phyloP scores from a whole-genome alignment of 1,284 basidiomycete species.

The Stygiomarasmius scandens region DNA sequence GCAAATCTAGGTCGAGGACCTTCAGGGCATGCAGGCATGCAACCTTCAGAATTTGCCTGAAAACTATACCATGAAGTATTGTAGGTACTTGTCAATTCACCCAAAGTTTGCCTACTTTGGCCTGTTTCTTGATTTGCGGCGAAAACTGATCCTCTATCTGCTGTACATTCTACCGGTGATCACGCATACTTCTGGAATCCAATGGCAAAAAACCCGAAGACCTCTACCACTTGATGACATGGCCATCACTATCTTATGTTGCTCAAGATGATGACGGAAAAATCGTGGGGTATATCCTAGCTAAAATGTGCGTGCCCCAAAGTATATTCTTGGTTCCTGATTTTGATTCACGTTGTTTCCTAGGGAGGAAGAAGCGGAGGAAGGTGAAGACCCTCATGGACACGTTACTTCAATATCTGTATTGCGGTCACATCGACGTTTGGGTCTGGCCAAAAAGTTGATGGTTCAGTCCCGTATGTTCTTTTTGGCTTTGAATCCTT shows the following conservation, averaged over 20 bases:
- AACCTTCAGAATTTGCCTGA: constrained; percentile 94
- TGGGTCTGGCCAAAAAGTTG: constrained; percentile 90
- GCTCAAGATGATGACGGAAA: constrained; percentile 10
- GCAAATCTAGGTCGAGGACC: constrained; percentile 44
- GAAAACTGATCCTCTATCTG: background rate
- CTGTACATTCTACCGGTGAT: no score
- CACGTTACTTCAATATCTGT: constrained; percentile 97
- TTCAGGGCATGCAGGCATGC: constrained; percentile 87
- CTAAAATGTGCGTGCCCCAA: constrained; percentile 72
- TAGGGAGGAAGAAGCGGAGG: constrained; percentile 72
- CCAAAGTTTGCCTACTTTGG: no score
- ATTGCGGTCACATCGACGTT: constrained; percentile 84
- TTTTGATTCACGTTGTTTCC: background rate
- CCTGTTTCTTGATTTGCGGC: no score
- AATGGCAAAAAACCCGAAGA: constrained; percentile 50
- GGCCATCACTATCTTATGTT: constrained; percentile 50
- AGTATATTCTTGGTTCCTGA: constrained; percentile 9
- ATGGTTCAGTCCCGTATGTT: constrained; percentile 88
- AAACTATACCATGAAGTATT: constrained; percentile 94
- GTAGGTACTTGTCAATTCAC: constrained; percentile 38
- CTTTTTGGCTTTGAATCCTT: constrained; percentile 6
- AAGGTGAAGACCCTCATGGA: constrained; percentile 73
- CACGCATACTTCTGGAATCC: background rate
- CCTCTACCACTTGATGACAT: constrained; percentile 93
- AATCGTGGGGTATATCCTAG: constrained; percentile 13